Evolutionary conservation across 257 asterid species (phyloP).

Genomic region (Eustoma russellianum): DNA sequence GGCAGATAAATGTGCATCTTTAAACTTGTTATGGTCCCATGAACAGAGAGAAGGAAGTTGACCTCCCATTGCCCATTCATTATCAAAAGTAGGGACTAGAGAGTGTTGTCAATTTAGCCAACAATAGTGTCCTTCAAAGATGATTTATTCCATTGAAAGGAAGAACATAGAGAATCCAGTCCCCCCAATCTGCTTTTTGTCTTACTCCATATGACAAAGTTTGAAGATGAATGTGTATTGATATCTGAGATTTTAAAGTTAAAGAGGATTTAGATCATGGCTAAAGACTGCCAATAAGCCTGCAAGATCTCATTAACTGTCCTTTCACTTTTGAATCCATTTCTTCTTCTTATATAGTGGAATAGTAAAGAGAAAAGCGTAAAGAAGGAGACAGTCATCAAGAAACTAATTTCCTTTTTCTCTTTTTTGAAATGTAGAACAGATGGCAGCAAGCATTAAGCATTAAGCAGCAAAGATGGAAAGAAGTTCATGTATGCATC

Average conservation of each 20-base stretch:
- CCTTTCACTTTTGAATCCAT: conserved; percentile 4
- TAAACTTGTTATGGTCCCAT: conserved; percentile 10
- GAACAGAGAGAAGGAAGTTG: conserved; percentile 10
- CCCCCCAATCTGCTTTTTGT: background rate
- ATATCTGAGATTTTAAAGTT: background rate
- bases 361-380: background rate
- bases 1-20: background rate
- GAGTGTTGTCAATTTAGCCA: background rate
- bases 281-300: conserved; percentile 1
- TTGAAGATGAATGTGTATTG: background rate
- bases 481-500: too few species aligned
- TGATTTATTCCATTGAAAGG: conserved; percentile 7
- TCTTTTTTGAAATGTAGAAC: background rate
- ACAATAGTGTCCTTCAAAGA: conserved; percentile 14
- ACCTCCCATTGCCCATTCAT: conserved; percentile 6
- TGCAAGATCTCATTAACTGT: conserved; percentile 4
- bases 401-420: background rate
- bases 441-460: background rate
- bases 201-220: conserved; percentile 1
- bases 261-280: background rate
- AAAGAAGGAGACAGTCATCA: background rate
- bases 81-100: conserved; percentile 10
- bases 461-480: conserved; percentile 2
- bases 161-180: conserved; percentile 1
- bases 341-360: background rate